A percentile compares a stretch with the other conserved stretches of the same genome.
Evolutionary conservation across 768 basidiomycete species (phyloP).

Genomic region (Crepidotus variabilis): DNA sequence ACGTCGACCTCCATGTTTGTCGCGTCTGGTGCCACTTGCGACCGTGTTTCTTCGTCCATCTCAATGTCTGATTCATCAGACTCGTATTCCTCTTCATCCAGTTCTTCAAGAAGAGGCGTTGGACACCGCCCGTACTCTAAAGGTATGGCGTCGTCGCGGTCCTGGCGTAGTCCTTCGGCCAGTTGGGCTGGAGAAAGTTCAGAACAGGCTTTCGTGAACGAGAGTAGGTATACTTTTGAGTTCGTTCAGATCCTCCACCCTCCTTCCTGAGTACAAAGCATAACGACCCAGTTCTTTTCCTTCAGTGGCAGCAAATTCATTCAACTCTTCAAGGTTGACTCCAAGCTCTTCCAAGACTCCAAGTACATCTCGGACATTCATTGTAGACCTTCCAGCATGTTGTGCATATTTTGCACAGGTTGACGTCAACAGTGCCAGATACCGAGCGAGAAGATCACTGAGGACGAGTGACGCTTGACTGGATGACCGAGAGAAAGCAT

Average conservation of each 20-base stretch:
- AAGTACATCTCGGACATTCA: conserved; percentile 58
- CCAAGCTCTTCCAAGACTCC: conserved; percentile 75
- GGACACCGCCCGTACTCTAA: conserved; percentile 42
- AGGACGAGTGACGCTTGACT: conserved; percentile 66
- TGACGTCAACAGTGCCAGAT: conserved; percentile 59
- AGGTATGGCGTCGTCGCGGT: conserved; percentile 51
- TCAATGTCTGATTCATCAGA: conserved; percentile 16
- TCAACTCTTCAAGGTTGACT: conserved; percentile 63
- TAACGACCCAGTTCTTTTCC: conserved; percentile 68
- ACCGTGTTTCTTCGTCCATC: conserved; percentile 9
- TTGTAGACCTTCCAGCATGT: conserved; percentile 62
- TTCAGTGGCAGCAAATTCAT: conserved; percentile 62
- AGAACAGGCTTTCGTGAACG: conserved; percentile 18
- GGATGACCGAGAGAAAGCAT: conserved; percentile 75
- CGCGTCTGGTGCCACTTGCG: not conserved
- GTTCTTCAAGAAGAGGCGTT: conserved; percentile 28
- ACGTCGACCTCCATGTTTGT: conserved; percentile 27
- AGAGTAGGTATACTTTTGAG: conserved; percentile 52
- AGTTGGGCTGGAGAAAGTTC: conserved; percentile 50
- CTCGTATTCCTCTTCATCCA: conserved; percentile 26
- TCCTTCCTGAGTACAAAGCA: conserved; percentile 55
- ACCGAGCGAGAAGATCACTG: conserved; percentile 74
- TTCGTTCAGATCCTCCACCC: conserved; percentile 72
- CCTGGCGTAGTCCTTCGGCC: conserved; percentile 50
- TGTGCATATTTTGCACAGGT: conserved; percentile 73